A percentile compares a stretch with the other conserved stretches of the same genome.
phyloP scores from a whole-genome alignment of 2,329 filamentous ascomycete species.

The Achaetomium macrosporum region DNA sequence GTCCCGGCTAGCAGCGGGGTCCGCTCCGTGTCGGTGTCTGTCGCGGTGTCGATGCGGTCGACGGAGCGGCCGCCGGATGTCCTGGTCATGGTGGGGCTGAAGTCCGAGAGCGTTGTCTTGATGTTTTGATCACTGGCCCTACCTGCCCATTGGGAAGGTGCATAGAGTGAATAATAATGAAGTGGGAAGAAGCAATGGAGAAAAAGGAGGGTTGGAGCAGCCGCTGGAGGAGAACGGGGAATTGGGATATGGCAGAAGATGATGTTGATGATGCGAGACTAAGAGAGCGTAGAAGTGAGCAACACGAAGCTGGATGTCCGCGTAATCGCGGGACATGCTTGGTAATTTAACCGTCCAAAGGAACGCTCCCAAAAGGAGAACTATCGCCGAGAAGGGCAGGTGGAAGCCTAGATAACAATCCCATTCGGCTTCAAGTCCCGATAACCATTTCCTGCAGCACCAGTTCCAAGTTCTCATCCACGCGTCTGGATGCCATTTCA shows the following conservation, averaged over 20 bases:
- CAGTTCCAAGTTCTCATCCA: neutral
- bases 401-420: neutral
- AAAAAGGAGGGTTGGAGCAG: neutral
- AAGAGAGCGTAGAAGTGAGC: too few species aligned
- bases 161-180: neutral
- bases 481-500: too few species aligned
- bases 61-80: neutral
- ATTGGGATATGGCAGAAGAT: neutral
- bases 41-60: constrained; percentile 6
- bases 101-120: neutral
- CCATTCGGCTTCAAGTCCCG: too few species aligned
- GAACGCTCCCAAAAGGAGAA: neutral
- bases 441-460: too few species aligned
- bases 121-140: neutral
- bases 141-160: neutral
- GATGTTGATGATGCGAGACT: neutral
- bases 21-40: constrained; percentile 5
- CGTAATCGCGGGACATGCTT: neutral
- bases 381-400: constrained; percentile 6
- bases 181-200: neutral
- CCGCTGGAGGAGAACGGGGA: neutral
- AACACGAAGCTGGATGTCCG: neutral
- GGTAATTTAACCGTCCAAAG: neutral
- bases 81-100: constrained; percentile 4
- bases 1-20: constrained; percentile 11